Evolutionary conservation across 345 rosid genomes (phyloP).

Genomic region (Sisymbrium irio): DNA sequence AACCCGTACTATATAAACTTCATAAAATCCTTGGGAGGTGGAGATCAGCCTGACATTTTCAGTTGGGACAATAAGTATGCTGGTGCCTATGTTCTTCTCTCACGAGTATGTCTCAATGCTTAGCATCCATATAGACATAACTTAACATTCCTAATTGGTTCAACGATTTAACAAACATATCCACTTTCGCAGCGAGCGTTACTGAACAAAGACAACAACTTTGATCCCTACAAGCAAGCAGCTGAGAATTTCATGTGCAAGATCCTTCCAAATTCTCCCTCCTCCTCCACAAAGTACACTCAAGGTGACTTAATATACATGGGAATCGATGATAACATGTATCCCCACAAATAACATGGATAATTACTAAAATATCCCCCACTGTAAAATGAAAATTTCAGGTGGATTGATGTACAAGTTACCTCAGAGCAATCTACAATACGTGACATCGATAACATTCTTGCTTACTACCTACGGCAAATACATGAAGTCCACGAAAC

Average conservation of each 20-base stretch:
- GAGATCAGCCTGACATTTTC: slow-evolving; percentile 69
- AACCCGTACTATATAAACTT: slow-evolving; percentile 50
- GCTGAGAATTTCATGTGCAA: slow-evolving; percentile 86
- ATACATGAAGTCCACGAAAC: slow-evolving; percentile 59
- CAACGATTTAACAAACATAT: slow-evolving; percentile 41
- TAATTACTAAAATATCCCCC: neutral
- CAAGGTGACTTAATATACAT: slow-evolving; percentile 42
- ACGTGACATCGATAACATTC: slow-evolving; percentile 76
- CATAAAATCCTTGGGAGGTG: slow-evolving; percentile 62
- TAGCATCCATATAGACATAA: neutral
- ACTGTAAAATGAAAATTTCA: neutral
- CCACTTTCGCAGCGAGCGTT: slow-evolving; percentile 39
- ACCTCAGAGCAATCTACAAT: slow-evolving; percentile 73
- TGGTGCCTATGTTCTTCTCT: slow-evolving; percentile 74
- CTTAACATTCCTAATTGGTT: slow-evolving; percentile 15
- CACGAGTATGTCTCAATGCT: slow-evolving; percentile 46
- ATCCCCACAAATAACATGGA: neutral
- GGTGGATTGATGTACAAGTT: slow-evolving; percentile 85
- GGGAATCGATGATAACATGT: neutral
- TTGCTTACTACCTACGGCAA: slow-evolving; percentile 77
- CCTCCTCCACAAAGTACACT: slow-evolving; percentile 70
- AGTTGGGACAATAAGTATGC: slow-evolving; percentile 94
- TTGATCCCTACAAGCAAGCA: slow-evolving; percentile 55
- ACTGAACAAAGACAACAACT: slow-evolving; percentile 50
- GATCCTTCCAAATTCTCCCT: slow-evolving; percentile 78